Evolutionary conservation across 768 basidiomycete genomes (phyloP).

Genomic region (Calocera cornea): DNA sequence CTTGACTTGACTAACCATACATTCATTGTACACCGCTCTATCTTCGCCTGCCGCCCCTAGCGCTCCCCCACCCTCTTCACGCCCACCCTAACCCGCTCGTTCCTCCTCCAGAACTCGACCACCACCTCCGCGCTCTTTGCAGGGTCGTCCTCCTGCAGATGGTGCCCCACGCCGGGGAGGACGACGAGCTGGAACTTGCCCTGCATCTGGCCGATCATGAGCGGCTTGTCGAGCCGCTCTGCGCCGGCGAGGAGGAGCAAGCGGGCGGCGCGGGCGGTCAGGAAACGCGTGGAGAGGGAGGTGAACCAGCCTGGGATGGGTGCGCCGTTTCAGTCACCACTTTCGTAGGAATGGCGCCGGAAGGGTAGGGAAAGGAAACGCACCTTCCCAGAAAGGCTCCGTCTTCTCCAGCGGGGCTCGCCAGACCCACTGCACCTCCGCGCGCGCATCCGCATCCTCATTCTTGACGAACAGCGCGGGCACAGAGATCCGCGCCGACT

Average conservation of each 20-base stretch:
- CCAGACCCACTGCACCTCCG: slow-evolving; percentile 45
- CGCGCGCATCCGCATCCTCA: slow-evolving; percentile 11
- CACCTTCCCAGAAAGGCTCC: slow-evolving; percentile 81
- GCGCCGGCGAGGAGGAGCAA: slow-evolving; percentile 84
- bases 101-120: slow-evolving; percentile 82
- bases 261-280: slow-evolving; percentile 63
- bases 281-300: slow-evolving; percentile 65
- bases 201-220: slow-evolving; percentile 96
- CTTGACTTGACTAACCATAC: no score
- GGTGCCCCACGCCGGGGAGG: slow-evolving; percentile 76
- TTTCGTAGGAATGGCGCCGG: no score
- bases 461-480: slow-evolving; percentile 56
- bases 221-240: slow-evolving; percentile 78
- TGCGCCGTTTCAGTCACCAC: no score
- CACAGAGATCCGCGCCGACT: slow-evolving; percentile 79
- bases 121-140: slow-evolving; percentile 62
- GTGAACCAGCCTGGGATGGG: slow-evolving; percentile 69
- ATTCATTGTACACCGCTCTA: no score
- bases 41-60: neutral
- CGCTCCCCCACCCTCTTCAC: slow-evolving; percentile 47
- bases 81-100: slow-evolving; percentile 54
- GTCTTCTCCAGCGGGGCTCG: slow-evolving; percentile 71
- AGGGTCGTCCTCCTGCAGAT: slow-evolving; percentile 94
- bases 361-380: neutral
- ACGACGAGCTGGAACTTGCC: slow-evolving; percentile 90